These are phyloP conservation scores for Trichoderma sp. DNA, from an alignment of 2,329 filamentous ascomycete genomes.

Conservation along the genomic window DNA sequence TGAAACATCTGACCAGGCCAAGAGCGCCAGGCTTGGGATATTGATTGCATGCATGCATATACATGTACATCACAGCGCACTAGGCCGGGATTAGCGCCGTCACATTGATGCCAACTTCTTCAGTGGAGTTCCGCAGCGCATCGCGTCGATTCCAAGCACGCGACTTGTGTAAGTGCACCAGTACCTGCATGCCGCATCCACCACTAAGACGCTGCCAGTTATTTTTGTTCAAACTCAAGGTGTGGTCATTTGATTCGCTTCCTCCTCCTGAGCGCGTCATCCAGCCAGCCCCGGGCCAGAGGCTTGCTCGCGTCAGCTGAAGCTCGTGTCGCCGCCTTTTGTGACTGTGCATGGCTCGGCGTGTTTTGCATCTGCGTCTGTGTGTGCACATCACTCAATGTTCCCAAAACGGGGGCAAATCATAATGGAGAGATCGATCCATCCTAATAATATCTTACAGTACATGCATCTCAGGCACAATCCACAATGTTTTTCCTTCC, in stretches of 20 bases:
- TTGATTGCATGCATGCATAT: not conserved
- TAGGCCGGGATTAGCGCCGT: not conserved
- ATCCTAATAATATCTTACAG: not conserved
- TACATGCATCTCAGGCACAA: not conserved
- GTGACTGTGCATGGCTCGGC: not conserved
- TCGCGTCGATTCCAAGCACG: not conserved
- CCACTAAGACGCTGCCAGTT: not conserved
- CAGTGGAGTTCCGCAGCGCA: not conserved
- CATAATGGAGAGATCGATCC: not conserved
- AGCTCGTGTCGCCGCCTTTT: not conserved
- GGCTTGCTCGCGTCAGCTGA: constrained; percentile 4
- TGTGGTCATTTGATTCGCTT: constrained; percentile 14
- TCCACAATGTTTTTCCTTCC: not conserved
- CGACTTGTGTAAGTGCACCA: not conserved
- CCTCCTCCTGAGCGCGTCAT: constrained; percentile 2
- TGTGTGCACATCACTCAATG: not conserved
- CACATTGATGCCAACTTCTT: not conserved
- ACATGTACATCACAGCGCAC: not conserved
- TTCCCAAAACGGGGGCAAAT: not conserved
- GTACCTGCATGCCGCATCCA: constrained; percentile 13
- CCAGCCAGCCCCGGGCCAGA: not conserved
- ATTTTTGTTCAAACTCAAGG: not conserved
- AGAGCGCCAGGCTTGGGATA: not conserved
- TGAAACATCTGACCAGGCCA: not conserved
- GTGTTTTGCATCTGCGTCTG: not conserved